Base-by-base conservation (phyloP, 2,329 filamentous ascomycete genomes). In the Lanzia echinophila region DNA sequence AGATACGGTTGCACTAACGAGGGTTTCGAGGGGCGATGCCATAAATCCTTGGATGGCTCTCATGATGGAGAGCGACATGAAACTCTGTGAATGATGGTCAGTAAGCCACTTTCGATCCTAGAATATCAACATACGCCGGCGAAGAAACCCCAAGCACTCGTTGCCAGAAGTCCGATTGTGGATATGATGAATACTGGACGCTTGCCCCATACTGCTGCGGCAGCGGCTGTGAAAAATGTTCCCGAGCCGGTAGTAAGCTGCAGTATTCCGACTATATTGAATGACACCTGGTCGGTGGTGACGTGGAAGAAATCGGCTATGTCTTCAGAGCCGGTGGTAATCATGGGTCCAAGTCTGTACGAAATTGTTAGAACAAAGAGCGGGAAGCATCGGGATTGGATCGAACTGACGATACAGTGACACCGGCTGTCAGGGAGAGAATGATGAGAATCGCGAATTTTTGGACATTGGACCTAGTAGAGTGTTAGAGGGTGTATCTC, bases 201-300 rank as follows among this genome's bases (percentile, higher is more conserved):
- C 43, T 65, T 67, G 6, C 65, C 64, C 58, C 62, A 66, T 33
- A 58, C 72, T 59, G 46, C 72, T 6, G 71, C 70, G 6, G 69
- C 71, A 5, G 71, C 68, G 6, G 71, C 68, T 0, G 68, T 72
- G 56, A 73, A 72, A 60, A 73, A 73, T 6, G 70, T 72, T 6
- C 68, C 70, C 36, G 65, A 66, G 11, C 71, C 71, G 8, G 71
- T 70, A 63, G 70, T 71, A 2, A 72, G 67, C 51, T 72, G 67
- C 41, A 73, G 48, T 2, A 72, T 53, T 57, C 70, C 65, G 24
- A 67, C 57, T 8, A 67, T 50, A 41, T 56, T 63, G 36, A 62
- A 71, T 0, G 71, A 68, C 6, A 69, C 67, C 57, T 67, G 59
- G 42, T 72, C 70, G 4, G 70, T 60, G 43, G 65, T 69, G 38